phyloP scores from a whole-genome alignment of 2,329 filamentous ascomycete species.

The Fusarium sp. region DNA sequence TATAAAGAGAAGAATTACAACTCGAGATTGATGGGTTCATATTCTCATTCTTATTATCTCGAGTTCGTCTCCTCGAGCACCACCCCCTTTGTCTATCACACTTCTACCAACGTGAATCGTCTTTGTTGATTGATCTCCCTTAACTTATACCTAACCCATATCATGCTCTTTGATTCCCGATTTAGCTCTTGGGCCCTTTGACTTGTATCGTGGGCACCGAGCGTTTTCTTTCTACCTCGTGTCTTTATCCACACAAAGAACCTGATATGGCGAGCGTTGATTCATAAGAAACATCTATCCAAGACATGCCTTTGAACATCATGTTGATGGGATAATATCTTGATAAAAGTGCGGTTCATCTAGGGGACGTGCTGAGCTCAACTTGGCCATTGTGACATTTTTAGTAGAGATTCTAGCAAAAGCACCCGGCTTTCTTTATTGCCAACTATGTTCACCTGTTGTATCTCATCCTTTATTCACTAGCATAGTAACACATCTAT shows the following conservation, averaged over 20 bases:
- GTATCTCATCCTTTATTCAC: too few relatives aligned
- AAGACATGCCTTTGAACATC: not conserved
- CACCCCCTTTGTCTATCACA: constrained; percentile 17
- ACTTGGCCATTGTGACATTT: not conserved
- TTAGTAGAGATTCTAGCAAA: not conserved
- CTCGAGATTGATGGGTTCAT: not conserved
- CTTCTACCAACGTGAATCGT: constrained; percentile 2
- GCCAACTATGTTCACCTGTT: not conserved
- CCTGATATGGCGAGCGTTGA: not conserved
- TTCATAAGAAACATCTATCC: not conserved
- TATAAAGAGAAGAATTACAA: not conserved
- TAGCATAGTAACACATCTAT: too few relatives aligned
- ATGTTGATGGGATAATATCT: not conserved
- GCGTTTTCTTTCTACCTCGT: not conserved
- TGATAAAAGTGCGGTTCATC: not conserved
- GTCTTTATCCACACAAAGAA: constrained; percentile 17
- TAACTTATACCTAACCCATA: not conserved
- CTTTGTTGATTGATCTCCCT: constrained; percentile 20
- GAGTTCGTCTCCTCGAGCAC: not conserved
- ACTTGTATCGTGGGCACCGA: not conserved
- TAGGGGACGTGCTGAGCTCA: constrained; percentile 4
- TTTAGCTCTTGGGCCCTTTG: constrained; percentile 19
- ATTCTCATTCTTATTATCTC: constrained; percentile 17
- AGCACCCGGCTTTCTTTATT: constrained; percentile 18
- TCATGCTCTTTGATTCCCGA: constrained; percentile 8